Conservation (phyloP, 108 stramenopile species). For the Nitzschia sp. region DNA sequence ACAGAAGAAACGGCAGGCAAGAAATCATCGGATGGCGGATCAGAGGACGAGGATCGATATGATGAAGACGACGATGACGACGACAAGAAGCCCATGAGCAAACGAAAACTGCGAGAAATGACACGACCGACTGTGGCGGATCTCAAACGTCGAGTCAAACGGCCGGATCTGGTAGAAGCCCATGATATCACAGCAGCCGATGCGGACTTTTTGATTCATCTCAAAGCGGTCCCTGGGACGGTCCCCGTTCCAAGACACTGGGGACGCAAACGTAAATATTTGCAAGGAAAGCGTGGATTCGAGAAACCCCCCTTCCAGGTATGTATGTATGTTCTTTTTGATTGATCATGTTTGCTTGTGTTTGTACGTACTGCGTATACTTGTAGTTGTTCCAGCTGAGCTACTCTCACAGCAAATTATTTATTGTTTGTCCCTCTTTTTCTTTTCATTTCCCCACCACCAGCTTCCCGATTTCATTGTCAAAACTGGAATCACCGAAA, state of each 20-base stretch:
- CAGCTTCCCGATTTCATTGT: conserved; percentile 95
- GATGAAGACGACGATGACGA: conserved; percentile 43
- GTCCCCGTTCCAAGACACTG: conserved; percentile 98
- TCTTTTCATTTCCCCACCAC: not conserved
- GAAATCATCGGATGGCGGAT: not conserved
- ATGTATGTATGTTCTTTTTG: not conserved
- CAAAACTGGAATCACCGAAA: conserved; percentile 94
- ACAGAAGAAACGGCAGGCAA: not conserved
- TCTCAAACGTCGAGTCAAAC: conserved; percentile 87
- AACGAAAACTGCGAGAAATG: conserved; percentile 86
- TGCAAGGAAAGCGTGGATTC: conserved; percentile 95
- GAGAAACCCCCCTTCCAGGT: conserved; percentile 92
- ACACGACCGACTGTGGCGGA: conserved; percentile 92
- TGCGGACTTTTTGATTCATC: conserved; percentile 88
- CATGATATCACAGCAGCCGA: conserved; percentile 96
- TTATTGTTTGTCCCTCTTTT: not conserved
- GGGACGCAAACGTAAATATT: conserved; percentile 97
- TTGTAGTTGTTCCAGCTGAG: not conserved
- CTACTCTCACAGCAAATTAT: not conserved
- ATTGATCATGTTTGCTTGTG: too few relatives aligned
- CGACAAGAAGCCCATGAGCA: conserved; percentile 53
- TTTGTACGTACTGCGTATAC: too few relatives aligned
- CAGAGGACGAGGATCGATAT: conserved; percentile 4
- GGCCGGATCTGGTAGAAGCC: conserved; percentile 95
- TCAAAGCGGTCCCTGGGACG: conserved; percentile 88